Conservation (phyloP, 2,329 filamentous ascomycete genomes). For the Pseudogymnoascus sp. region DNA sequence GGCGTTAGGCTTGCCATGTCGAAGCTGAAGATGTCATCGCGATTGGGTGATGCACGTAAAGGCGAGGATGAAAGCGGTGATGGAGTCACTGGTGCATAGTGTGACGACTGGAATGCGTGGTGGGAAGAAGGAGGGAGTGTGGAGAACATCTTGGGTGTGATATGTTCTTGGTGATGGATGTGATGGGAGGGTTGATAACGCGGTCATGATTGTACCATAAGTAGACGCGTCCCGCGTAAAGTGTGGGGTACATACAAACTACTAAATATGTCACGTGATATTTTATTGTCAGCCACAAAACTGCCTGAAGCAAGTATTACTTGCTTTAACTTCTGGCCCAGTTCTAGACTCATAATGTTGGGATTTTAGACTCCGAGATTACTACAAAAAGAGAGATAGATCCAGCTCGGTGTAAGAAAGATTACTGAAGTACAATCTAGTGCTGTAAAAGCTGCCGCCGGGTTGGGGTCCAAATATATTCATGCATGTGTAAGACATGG, state of each 20-base stretch:
- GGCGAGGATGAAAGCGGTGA: slow-evolving; percentile 54
- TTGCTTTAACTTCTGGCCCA: neutral
- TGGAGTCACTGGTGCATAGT: slow-evolving; percentile 35
- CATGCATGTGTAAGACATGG: slow-evolving; percentile 2
- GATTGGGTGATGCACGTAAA: slow-evolving; percentile 41
- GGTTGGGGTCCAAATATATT: neutral
- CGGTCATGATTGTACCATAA: slow-evolving; percentile 35
- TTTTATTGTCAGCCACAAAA: neutral
- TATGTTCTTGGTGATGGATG: slow-evolving; percentile 32
- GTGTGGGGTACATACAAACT: slow-evolving; percentile 5
- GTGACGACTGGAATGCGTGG: slow-evolving; percentile 12
- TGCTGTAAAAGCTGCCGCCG: neutral
- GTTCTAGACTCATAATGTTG: neutral
- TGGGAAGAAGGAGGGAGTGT: slow-evolving; percentile 18
- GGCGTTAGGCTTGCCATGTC: neutral
- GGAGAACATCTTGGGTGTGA: slow-evolving; percentile 27
- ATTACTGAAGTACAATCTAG: neutral
- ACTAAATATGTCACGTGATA: neutral
- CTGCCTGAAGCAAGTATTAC: neutral
- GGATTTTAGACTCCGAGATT: neutral
- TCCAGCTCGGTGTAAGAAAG: neutral
- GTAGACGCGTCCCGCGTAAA: slow-evolving; percentile 1
- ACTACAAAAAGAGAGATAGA: neutral
- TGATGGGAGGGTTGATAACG: slow-evolving; percentile 37
- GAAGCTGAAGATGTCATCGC: slow-evolving; percentile 1